phyloP scores from a whole-genome alignment of 2,329 filamentous ascomycete genomes.

The Verticillium nubilum region DNA sequence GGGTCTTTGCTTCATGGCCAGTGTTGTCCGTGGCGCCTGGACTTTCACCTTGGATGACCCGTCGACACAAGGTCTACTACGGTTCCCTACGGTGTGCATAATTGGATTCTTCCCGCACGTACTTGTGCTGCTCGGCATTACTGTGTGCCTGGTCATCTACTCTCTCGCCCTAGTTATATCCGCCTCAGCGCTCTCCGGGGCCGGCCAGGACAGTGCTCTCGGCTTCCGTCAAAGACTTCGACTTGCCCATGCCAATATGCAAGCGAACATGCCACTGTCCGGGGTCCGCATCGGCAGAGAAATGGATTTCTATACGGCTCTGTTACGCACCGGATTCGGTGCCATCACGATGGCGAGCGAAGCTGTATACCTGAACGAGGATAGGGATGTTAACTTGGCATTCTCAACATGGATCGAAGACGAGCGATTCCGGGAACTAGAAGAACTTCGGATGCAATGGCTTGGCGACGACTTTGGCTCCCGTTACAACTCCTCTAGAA shows the following conservation, averaged over 20 bases:
- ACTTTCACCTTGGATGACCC: slow-evolving; percentile 57
- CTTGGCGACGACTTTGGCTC: slow-evolving; percentile 39
- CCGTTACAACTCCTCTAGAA: slow-evolving; percentile 46
- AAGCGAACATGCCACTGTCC: slow-evolving; percentile 81
- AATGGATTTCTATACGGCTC: slow-evolving; percentile 92
- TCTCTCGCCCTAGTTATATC: slow-evolving; percentile 66
- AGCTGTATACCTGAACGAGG: slow-evolving; percentile 92
- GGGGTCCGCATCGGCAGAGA: slow-evolving; percentile 75
- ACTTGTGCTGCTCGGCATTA: slow-evolving; percentile 75
- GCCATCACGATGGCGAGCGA: slow-evolving; percentile 91
- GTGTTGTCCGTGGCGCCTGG: slow-evolving; percentile 72
- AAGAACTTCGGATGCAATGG: slow-evolving; percentile 50
- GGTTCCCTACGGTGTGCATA: slow-evolving; percentile 91
- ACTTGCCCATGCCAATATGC: slow-evolving; percentile 80
- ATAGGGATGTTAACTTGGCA: slow-evolving; percentile 66
- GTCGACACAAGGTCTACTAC: slow-evolving; percentile 60
- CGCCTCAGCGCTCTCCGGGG: slow-evolving; percentile 37
- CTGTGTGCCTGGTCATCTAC: slow-evolving; percentile 73
- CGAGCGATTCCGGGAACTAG: slow-evolving; percentile 73
- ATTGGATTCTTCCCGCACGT: slow-evolving; percentile 93
- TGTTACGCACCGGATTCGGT: slow-evolving; percentile 81
- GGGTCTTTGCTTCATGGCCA: slow-evolving; percentile 84
- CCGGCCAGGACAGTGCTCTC: slow-evolving; percentile 21
- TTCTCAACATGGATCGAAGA: slow-evolving; percentile 88
- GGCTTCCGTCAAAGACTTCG: slow-evolving; percentile 56